Evolutionary conservation across 768 basidiomycete genomes (phyloP).

Genomic region (Pleurotus platypus): DNA sequence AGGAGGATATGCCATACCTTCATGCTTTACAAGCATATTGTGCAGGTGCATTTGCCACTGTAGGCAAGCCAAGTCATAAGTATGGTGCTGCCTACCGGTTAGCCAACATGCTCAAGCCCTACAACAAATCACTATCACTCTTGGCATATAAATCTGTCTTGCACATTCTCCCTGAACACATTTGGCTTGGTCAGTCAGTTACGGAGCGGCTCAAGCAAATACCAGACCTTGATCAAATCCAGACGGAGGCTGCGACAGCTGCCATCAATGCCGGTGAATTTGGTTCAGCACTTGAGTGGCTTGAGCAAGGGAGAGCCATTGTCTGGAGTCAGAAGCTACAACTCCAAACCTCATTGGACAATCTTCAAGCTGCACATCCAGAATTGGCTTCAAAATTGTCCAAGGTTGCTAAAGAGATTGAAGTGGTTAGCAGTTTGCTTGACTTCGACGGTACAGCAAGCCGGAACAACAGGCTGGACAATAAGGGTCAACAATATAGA

Average conservation of each 20-base stretch:
- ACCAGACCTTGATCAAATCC: conserved; percentile 2
- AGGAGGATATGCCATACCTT: neutral
- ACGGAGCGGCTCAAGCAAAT: conserved; percentile 9
- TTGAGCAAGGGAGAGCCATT: conserved; percentile 20
- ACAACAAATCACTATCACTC: neutral
- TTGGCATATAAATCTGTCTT: conserved; percentile 10
- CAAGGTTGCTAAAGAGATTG: conserved; percentile 8
- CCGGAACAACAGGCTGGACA: neutral
- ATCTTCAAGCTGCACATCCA: conserved; percentile 6
- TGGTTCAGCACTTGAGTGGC: conserved; percentile 17
- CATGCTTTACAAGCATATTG: neutral
- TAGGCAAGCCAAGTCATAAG: neutral
- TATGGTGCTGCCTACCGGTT: neutral
- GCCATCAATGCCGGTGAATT: conserved; percentile 8
- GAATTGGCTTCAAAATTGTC: conserved; percentile 6
- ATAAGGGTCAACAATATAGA: conserved; percentile 8
- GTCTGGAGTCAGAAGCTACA: conserved; percentile 17
- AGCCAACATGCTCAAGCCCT: neutral
- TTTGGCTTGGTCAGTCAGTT: conserved; percentile 15
- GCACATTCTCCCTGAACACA: conserved; percentile 11
- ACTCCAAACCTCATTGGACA: conserved; percentile 17
- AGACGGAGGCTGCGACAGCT: conserved; percentile 10
- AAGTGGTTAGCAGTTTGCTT: neutral
- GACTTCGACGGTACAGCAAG: neutral
- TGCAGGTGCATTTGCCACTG: neutral